Conservation (phyloP, 768 basidiomycete species). For the Tulasnella calospora region DNA sequence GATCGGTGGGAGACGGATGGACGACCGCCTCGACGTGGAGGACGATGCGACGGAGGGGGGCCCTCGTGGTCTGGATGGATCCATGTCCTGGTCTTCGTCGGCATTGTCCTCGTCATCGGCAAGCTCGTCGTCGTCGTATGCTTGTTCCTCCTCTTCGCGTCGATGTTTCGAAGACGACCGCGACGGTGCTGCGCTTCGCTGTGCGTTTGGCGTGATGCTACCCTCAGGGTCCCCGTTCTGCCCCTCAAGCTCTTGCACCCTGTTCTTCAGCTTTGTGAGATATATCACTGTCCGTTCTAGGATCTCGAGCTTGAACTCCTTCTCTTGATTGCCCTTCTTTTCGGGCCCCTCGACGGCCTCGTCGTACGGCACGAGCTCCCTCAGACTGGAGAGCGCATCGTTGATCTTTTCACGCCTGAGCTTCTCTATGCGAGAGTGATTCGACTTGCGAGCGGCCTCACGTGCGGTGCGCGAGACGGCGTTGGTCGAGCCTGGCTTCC, state of each 20-base stretch:
- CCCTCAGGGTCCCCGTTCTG: neutral
- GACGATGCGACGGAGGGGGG: neutral
- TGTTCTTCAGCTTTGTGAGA: slow-evolving; percentile 62
- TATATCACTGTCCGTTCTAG: slow-evolving; percentile 76
- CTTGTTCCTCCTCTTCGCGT: neutral
- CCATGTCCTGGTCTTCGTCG: slow-evolving; percentile 5
- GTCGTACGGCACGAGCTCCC: slow-evolving; percentile 61
- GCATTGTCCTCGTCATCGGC: slow-evolving; percentile 8
- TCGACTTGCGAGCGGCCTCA: slow-evolving; percentile 83
- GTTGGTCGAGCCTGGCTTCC: slow-evolving; percentile 54
- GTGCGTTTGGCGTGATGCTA: neutral
- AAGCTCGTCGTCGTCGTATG: neutral
- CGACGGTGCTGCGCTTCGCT: neutral
- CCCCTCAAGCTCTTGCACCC: slow-evolving; percentile 47
- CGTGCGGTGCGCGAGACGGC: slow-evolving; percentile 65
- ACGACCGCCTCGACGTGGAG: neutral
- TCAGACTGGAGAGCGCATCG: slow-evolving; percentile 72
- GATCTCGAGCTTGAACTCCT: slow-evolving; percentile 91
- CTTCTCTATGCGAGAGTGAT: slow-evolving; percentile 94
- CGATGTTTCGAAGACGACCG: neutral
- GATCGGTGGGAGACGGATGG: slow-evolving; percentile 9
- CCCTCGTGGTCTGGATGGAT: neutral
- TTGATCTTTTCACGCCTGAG: slow-evolving; percentile 94
- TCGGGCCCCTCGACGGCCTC: slow-evolving; percentile 35
- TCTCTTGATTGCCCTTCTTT: slow-evolving; percentile 59